These are phyloP conservation scores for Phellopilus nigrolimitatus DNA, from an alignment of 1,284 basidiomycete genomes.

Conservation along the genomic window DNA sequence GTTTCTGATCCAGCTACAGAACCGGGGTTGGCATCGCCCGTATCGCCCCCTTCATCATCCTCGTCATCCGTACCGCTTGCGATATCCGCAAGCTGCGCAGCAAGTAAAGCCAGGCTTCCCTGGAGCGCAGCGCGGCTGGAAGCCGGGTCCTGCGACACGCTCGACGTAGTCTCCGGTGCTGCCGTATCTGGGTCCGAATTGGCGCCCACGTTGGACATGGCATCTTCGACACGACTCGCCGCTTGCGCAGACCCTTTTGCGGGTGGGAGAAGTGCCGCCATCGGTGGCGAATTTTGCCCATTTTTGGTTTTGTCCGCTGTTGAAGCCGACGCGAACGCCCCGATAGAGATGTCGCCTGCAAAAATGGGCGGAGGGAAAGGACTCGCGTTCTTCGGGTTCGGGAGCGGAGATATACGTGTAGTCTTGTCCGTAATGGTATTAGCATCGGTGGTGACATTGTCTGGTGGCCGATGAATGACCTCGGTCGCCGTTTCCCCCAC, in stretches of 20 bases:
- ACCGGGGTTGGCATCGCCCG: neutral
- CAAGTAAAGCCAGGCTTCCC: slow-evolving; percentile 56
- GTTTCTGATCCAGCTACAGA: neutral
- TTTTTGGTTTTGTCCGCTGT: neutral
- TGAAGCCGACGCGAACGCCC: neutral
- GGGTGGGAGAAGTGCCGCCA: neutral
- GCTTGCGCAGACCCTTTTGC: neutral
- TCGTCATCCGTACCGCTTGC: slow-evolving; percentile 30
- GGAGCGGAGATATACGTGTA: neutral
- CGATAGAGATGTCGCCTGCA: neutral
- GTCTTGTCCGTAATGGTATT: neutral
- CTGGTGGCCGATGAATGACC: too few species aligned
- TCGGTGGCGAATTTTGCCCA: neutral
- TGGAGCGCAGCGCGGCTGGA: slow-evolving; percentile 56
- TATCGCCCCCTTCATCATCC: slow-evolving; percentile 16
- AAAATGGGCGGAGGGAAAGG: slow-evolving; percentile 5
- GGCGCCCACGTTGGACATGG: neutral
- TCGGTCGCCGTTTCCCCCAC: too few species aligned
- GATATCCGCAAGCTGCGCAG: slow-evolving; percentile 58
- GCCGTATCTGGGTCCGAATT: slow-evolving; percentile 6
- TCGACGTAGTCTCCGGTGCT: slow-evolving; percentile 13
- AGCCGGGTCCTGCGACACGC: slow-evolving; percentile 18
- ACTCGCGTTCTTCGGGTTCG: neutral
- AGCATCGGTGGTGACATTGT: too few species aligned
- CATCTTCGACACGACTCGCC: neutral